Evolutionary conservation across 495 filamentous ascomycete species (phyloP).

Genomic region (Tuber microsphaerosporum): DNA sequence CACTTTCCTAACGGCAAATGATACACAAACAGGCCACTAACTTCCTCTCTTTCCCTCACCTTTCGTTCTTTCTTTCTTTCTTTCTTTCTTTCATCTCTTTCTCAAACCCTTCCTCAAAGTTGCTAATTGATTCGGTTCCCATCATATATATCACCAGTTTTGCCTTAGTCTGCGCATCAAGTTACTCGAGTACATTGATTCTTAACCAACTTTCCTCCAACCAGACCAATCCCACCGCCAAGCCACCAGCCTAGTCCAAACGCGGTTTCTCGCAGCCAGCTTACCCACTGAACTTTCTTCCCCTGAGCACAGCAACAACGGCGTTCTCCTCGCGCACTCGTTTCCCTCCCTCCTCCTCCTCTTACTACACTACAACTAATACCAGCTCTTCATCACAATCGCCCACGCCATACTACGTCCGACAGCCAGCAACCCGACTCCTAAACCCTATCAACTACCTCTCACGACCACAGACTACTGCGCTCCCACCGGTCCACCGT

Average conservation of each 20-base stretch:
- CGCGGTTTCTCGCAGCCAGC: neutral
- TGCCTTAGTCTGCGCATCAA: neutral
- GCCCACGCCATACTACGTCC: constrained; percentile 12
- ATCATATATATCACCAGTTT: neutral
- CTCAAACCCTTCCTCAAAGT: neutral
- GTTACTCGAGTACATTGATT: neutral
- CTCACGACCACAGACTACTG: constrained; percentile 9
- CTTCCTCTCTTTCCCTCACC: neutral
- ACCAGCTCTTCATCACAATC: neutral
- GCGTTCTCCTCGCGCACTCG: neutral
- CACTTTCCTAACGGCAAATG: neutral
- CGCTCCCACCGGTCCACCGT: neutral
- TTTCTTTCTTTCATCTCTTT: neutral
- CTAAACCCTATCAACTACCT: constrained; percentile 21
- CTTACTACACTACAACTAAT: neutral
- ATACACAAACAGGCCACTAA: neutral
- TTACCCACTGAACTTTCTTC: neutral
- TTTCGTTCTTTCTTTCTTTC: neutral
- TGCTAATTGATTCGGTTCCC: neutral
- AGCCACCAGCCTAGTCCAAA: neutral
- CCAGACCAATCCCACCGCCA: neutral
- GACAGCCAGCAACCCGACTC: constrained; percentile 27
- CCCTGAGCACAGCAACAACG: neutral
- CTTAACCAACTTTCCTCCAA: neutral
- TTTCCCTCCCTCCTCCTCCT: neutral